Percentiles rank a stretch among this genome's conserved stretches.
phyloP scores from a whole-genome alignment of 2,329 filamentous ascomycete genomes.

The Xylaria sp. region DNA sequence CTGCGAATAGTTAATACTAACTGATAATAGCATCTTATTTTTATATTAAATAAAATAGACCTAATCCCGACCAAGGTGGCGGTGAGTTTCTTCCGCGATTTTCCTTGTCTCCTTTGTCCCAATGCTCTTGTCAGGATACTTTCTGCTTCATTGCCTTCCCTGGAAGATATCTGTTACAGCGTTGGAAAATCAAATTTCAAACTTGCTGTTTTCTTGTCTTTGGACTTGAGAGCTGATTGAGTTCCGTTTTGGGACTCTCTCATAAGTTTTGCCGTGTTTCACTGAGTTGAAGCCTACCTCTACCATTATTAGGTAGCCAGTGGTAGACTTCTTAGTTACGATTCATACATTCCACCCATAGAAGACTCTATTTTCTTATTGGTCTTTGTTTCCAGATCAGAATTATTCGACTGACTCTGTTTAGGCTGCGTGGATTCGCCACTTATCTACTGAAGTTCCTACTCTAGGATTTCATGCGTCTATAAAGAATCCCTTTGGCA shows the following conservation, averaged over 20 bases:
- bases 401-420: conserved; percentile 15
- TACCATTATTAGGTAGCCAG: conserved; percentile 66
- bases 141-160: conserved; percentile 70
- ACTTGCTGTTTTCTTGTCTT: conserved; percentile 74
- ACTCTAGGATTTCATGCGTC: conserved; percentile 95
- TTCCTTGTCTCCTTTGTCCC: conserved; percentile 58
- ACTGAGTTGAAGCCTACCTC: conserved; percentile 96
- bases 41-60: conserved; percentile 91
- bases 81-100: conserved; percentile 69
- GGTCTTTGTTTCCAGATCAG: background rate
- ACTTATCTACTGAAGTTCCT: conserved; percentile 89
- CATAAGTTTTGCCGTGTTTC: conserved; percentile 81
- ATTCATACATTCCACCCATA: conserved; percentile 79
- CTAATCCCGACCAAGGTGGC: conserved; percentile 91
- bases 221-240: conserved; percentile 74
- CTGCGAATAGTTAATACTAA: background rate
- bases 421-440: conserved; percentile 88
- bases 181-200: conserved; percentile 89
- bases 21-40: conserved; percentile 70
- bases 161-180: conserved; percentile 97
- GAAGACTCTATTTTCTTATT: background rate
- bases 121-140: conserved; percentile 89
- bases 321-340: conserved; percentile 99
- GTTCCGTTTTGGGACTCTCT: conserved; percentile 89
- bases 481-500: conserved; percentile 96